Conservation (phyloP, 1,284 basidiomycete genomes). For the Veloporphyrellus conicus region DNA sequence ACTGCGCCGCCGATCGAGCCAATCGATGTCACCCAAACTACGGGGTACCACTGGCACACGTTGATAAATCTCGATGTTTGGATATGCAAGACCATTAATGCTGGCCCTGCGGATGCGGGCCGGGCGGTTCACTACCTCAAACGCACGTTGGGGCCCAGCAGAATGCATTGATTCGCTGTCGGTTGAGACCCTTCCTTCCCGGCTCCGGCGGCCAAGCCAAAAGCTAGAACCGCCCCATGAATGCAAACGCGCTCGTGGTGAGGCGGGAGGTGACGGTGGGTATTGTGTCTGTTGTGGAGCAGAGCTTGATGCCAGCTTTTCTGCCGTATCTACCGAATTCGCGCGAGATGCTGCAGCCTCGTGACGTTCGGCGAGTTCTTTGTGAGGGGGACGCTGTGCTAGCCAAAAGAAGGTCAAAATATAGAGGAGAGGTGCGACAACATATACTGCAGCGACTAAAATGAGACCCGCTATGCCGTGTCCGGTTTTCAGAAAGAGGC, state of each 20-base stretch:
- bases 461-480: slow-evolving; percentile 62
- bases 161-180: slow-evolving; percentile 49
- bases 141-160: slow-evolving; percentile 45
- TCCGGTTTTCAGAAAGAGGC: slow-evolving; percentile 46
- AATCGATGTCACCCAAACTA: slow-evolving; percentile 66
- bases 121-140: slow-evolving; percentile 71
- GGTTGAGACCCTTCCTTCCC: slow-evolving; percentile 44
- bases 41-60: slow-evolving; percentile 39
- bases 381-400: slow-evolving; percentile 13
- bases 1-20: slow-evolving; percentile 67
- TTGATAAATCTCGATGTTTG: slow-evolving; percentile 37
- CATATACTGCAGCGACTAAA: slow-evolving; percentile 59
- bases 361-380: slow-evolving; percentile 19
- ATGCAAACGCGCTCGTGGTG: slow-evolving; percentile 46
- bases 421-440: slow-evolving; percentile 46
- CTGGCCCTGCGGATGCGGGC: slow-evolving; percentile 45
- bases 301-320: slow-evolving; percentile 43
- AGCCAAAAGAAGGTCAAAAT: slow-evolving; percentile 32
- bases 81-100: slow-evolving; percentile 45
- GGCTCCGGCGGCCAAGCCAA: slow-evolving; percentile 39
- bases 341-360: slow-evolving; percentile 30
- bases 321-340: slow-evolving; percentile 43
- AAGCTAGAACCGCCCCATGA: slow-evolving; percentile 52
- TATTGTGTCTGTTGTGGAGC: slow-evolving; percentile 38
- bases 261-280: slow-evolving; percentile 42